phyloP scores from a whole-genome alignment of 352 stramenopile species.

The Phytopythium cucurbitacearum region DNA sequence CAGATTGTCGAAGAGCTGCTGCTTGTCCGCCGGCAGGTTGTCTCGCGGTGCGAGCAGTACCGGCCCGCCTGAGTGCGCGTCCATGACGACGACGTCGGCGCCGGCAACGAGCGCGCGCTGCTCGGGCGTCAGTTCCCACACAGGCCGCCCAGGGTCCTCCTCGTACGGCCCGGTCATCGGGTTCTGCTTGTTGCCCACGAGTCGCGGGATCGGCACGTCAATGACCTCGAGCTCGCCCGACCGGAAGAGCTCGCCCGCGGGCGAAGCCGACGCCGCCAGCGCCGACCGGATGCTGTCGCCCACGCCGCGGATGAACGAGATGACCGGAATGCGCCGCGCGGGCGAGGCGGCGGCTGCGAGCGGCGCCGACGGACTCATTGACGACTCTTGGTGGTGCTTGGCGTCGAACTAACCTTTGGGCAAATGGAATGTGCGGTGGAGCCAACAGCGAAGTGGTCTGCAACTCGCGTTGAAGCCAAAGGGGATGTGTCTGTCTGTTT shows the following conservation, averaged over 20 bases:
- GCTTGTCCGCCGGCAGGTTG: constrained; percentile 26
- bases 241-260: constrained; percentile 21
- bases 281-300: constrained; percentile 22
- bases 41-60: constrained; percentile 27
- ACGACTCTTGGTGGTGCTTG: background rate
- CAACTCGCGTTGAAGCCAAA: no score
- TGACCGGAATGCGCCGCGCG: constrained; percentile 15
- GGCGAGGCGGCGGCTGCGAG: background rate
- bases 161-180: constrained; percentile 19
- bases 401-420: no score
- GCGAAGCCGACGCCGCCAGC: constrained; percentile 14
- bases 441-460: no score
- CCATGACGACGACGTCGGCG: constrained; percentile 29
- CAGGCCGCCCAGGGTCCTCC: constrained; percentile 18
- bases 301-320: constrained; percentile 25
- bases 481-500: no score
- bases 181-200: constrained; percentile 31
- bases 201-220: constrained; percentile 25
- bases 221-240: constrained; percentile 21
- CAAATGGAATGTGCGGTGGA: no score
- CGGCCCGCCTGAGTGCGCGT: constrained; percentile 15
- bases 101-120: constrained; percentile 22
- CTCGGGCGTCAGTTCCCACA: constrained; percentile 20
- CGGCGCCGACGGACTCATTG: background rate
- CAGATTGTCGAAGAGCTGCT: constrained; percentile 21